Conservation (phyloP, 371 early-diverging fungal species). For the Coemansia sp. region DNA sequence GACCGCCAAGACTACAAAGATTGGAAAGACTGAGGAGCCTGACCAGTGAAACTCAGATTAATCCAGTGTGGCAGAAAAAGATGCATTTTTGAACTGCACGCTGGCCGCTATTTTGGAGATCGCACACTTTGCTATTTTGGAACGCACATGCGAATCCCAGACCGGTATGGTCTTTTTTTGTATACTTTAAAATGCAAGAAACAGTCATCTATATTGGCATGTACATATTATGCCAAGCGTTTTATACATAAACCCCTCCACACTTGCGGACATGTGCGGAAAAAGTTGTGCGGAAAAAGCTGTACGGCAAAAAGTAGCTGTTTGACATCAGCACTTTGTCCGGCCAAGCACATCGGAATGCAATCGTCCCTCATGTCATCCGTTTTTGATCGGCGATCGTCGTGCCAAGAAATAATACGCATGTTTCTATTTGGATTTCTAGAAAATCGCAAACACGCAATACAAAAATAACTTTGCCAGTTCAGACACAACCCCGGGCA, state of each 20-base stretch:
- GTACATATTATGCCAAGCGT: no score
- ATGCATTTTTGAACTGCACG: neutral
- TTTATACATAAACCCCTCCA: no score
- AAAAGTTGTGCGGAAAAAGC: no score
- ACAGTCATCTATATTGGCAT: no score
- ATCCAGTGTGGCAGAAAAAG: neutral
- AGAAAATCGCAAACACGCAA: neutral
- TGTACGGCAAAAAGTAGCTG: no score
- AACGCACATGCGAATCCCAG: neutral
- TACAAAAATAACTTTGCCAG: neutral
- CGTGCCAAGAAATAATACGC: neutral
- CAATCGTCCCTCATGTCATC: neutral
- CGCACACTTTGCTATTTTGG: neutral
- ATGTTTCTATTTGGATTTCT: neutral
- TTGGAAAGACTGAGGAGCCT: neutral
- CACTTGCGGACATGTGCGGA: no score
- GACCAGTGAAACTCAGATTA: neutral
- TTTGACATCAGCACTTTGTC: neutral
- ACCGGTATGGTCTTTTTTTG: no score
- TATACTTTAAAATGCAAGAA: no score
- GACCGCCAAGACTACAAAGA: neutral
- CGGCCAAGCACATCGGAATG: neutral
- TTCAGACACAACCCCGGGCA: neutral
- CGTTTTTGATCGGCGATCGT: neutral
- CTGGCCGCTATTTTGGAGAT: neutral